Evolutionary conservation across 192 early-diverging fungal species (phyloP), one percentile per base, ranked within the genome.

Genomic region (Podila minutissima): DNA sequence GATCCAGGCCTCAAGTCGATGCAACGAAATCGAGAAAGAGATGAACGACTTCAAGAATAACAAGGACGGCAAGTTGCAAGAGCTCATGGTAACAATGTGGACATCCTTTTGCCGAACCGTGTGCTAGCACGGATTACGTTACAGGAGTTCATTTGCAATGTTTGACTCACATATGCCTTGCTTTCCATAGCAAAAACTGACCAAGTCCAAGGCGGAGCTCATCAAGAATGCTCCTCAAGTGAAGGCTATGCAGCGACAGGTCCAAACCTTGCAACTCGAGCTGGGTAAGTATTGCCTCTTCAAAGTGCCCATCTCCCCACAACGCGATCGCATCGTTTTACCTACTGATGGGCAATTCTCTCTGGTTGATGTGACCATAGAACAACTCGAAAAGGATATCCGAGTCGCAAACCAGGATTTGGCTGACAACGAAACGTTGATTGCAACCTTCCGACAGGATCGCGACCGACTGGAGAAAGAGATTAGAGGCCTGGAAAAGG

Each of bases 21-120:
- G 86, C 22, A 69, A 88, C 59, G 83, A 87, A 37, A 93, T 97
- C 58, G 94, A 94, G 69, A 70, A 82, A 48, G 97, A 99, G 76
- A 98, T 98, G 95, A 85, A 87, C 28, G 96, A 97, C 74, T 96
- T 97, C 55, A 90, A 92, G 62, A 85, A 86, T 38, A 92, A 99
- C 82, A 95, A 95, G 72, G 95, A 96, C 41, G 89, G 89, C 17
- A 99, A 98, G 83, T 74, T 99, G 33, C 89, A 95, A 69, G 91
- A 95, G 57, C 87, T 99, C 29, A 88, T 91, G 59, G 90, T 90
- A 78, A 74, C 1, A 26, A 24, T 19, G 5, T 24, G 8, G 24
- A 24, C 24, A 3, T 55, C 2, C 2, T 55, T 9, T 46, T 46
- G 2, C 13, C 41, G 13, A 46, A 15, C 13, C 15, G 13, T 46